These are phyloP conservation scores for Naematelia encephala DNA, from an alignment of 768 basidiomycete genomes.

Conservation along the genomic window DNA sequence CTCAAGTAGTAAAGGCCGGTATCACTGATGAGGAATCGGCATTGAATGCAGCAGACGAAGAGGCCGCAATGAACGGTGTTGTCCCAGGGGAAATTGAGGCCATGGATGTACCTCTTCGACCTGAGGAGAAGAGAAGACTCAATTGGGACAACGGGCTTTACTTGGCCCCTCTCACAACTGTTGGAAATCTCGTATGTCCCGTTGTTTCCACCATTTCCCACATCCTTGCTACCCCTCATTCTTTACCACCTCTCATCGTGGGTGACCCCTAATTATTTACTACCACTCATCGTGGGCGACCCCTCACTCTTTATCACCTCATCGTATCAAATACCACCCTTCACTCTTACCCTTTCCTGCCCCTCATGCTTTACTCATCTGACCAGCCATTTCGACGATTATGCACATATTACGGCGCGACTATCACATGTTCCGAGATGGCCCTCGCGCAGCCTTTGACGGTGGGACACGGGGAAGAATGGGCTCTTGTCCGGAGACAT, in stretches of 20 bases:
- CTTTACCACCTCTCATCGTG: background rate
- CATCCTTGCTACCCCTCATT: no score
- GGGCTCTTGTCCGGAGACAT: constrained; percentile 86
- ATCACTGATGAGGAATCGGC: constrained; percentile 35
- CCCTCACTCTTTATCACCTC: background rate
- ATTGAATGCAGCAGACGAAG: constrained; percentile 21
- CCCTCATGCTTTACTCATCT: no score
- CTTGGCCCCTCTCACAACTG: constrained; percentile 83
- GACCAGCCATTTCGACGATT: constrained; percentile 86
- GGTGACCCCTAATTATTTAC: background rate
- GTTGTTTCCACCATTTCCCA: no score
- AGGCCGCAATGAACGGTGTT: constrained; percentile 1
- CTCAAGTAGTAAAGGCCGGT: background rate
- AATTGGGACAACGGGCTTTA: constrained; percentile 84
- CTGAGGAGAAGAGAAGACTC: constrained; percentile 78
- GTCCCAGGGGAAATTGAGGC: constrained; percentile 24
- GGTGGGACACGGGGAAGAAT: constrained; percentile 84
- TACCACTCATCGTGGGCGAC: background rate
- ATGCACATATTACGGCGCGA: constrained; percentile 79
- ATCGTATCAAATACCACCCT: background rate
- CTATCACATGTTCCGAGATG: constrained; percentile 97
- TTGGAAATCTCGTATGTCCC: constrained; percentile 79
- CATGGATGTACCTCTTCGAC: constrained; percentile 64
- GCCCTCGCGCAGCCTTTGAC: constrained; percentile 89
- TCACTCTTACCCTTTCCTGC: background rate